Evolutionary conservation across 1,284 basidiomycete genomes (phyloP), one percentile per base, ranked within the genome.

Genomic region (Trametes sp.): DNA sequence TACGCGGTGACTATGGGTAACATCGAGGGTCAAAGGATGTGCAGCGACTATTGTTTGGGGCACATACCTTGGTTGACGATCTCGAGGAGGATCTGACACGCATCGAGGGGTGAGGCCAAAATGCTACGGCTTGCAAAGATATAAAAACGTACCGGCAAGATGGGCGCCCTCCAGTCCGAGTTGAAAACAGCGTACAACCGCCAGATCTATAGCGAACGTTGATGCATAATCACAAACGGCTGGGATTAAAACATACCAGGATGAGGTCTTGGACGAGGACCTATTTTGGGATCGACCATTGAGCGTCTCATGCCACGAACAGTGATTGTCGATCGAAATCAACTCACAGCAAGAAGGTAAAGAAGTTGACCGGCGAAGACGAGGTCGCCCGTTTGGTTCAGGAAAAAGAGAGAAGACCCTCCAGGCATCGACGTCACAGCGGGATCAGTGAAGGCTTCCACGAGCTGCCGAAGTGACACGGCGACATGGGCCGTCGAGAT

Each of bases 401-500:
- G 26, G 59, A 61, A 61, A 54, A 55, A 61, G 16, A 61, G 41
- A 1, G 44, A 38, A 1, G 59, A 26, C 1, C 54, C 59, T 16
- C 48, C 54, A 5, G 53, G 59, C 3, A 35, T 36, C 1, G 49
- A 41, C 10, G 54, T 52, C 23, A 61, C 19, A 6, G 59, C 36
- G 7, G 31, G 44, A 38, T 55, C 21, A 10, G 54, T 61, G 53
- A 61, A 51, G 19, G 59, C 59, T 14, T 44, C 23, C 23, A 61
- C 31, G 3, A 61, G 41, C 16, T 55, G 54, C 11, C 59, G 45
- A 29, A 61, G 21, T 10, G 59, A 54, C 21, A 61, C 54, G 2
- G 53, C 53, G 31, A 61, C 59, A 24, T 61, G 59, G 31, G 42
- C 38, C 11, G 59, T 61, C 3, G 59, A 33, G 14, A 56, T 29